Conservation (phyloP, 352 stramenopile genomes). For the Hyaloperonospora arabidopsidis region DNA sequence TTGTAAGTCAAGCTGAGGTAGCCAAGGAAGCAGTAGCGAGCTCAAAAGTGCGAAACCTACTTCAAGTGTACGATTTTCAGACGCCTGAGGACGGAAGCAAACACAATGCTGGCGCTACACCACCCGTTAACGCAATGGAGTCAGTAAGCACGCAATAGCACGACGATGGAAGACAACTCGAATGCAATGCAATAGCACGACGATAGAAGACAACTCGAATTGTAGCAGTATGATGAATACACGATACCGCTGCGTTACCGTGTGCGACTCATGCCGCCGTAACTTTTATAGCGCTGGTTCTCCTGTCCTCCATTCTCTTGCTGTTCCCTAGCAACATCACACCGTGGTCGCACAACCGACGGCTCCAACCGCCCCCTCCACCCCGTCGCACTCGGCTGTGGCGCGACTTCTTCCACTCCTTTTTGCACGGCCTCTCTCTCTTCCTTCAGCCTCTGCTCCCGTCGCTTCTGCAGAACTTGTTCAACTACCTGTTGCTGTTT, state of each 20-base stretch:
- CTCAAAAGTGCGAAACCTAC: constrained; percentile 18
- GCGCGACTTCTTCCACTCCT: constrained; percentile 2
- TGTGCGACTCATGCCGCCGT: constrained; percentile 46
- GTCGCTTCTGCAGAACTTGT: constrained; percentile 36
- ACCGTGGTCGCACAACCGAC: constrained; percentile 13
- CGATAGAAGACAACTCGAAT: background rate
- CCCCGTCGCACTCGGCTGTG: constrained; percentile 41
- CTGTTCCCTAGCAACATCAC: constrained; percentile 10
- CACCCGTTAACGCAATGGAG: too few species aligned
- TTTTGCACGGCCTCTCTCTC: constrained; percentile 15
- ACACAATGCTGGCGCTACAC: background rate
- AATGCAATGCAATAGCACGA: background rate
- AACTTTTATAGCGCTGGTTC: constrained; percentile 34
- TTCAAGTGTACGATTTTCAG: constrained; percentile 46
- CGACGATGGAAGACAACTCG: background rate
- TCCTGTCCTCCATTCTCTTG: constrained; percentile 3
- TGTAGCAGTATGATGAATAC: background rate
- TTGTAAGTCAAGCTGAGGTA: constrained; percentile 2
- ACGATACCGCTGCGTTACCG: constrained; percentile 24
- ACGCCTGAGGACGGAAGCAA: constrained; percentile 5
- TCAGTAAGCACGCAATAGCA: background rate
- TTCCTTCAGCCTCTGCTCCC: constrained; percentile 29
- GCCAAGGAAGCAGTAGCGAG: background rate
- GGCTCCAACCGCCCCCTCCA: constrained; percentile 64
- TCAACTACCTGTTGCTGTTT: constrained; percentile 44